A percentile compares a stretch with the other conserved stretches of the same genome.
Evolutionary conservation across 2,329 filamentous ascomycete species (phyloP).

Genomic region (Cladophialophora exuberans): DNA sequence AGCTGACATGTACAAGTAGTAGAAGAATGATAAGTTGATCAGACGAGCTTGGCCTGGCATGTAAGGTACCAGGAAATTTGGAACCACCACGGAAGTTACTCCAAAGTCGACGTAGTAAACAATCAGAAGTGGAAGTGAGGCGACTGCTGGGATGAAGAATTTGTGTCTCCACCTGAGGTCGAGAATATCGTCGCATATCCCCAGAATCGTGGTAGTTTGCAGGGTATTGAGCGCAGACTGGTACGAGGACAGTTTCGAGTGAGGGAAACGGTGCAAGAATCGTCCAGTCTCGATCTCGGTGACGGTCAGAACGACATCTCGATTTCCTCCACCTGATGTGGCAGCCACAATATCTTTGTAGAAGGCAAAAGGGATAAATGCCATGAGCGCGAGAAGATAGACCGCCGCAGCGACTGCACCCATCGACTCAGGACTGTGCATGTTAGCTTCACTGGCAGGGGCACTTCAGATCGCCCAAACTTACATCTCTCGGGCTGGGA

Average conservation of each 20-base stretch:
- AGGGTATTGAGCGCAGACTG: constrained; percentile 91
- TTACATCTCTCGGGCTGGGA: constrained; percentile 73
- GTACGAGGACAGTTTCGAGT: constrained; percentile 95
- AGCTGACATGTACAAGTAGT: constrained; percentile 96
- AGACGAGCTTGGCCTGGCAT: constrained; percentile 67
- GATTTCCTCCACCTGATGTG: constrained; percentile 89
- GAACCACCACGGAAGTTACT: constrained; percentile 92
- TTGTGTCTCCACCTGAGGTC: constrained; percentile 99
- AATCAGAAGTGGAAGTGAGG: constrained; percentile 88
- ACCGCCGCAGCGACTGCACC: constrained; percentile 90
- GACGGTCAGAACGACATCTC: constrained; percentile 77
- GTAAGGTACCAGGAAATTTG: constrained; percentile 80
- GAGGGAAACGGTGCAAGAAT: constrained; percentile 87
- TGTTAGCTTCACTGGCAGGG: constrained; percentile 3
- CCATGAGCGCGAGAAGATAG: constrained; percentile 83
- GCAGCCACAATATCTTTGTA: constrained; percentile 97
- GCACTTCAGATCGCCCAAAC: no score
- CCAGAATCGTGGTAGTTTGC: constrained; percentile 86
- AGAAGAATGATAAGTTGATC: constrained; percentile 78
- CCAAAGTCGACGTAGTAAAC: constrained; percentile 99
- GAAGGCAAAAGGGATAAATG: constrained; percentile 95
- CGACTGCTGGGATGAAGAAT: constrained; percentile 94
- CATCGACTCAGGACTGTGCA: constrained; percentile 82
- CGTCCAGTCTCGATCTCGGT: constrained; percentile 79
- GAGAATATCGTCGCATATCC: constrained; percentile 93